Evolutionary conservation across 148 eudicot species (phyloP).

Genomic region (Rheum nobile): DNA sequence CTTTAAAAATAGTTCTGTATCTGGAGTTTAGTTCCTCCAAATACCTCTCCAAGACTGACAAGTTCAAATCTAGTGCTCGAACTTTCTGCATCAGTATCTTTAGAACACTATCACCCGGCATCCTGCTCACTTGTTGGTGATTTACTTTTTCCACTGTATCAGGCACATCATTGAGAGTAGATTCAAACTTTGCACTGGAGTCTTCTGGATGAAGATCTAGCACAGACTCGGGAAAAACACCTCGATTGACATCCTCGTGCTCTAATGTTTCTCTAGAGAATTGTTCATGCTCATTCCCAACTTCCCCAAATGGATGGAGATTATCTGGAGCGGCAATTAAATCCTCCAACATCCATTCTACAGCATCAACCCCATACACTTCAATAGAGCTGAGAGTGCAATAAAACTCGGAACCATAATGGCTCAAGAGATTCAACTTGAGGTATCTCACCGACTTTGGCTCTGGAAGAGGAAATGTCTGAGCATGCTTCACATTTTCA

Average conservation of each 20-base stretch:
- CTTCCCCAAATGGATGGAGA: slow-evolving; percentile 20
- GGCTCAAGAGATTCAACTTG: slow-evolving; percentile 60
- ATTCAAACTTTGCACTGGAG: too few species aligned
- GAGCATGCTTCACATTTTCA: slow-evolving; percentile 76
- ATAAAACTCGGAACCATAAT: slow-evolving; percentile 86
- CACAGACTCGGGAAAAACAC: not conserved
- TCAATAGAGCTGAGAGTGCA: slow-evolving; percentile 80
- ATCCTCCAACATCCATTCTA: slow-evolving; percentile 92
- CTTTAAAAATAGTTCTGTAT: slow-evolving; percentile 64
- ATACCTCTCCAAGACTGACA: slow-evolving; percentile 78
- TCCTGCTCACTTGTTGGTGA: slow-evolving; percentile 62
- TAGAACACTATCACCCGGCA: slow-evolving; percentile 94
- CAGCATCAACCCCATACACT: slow-evolving; percentile 92
- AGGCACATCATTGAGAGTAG: slow-evolving; percentile 16
- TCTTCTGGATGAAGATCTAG: not conserved
- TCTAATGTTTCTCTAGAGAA: not conserved
- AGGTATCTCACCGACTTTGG: slow-evolving; percentile 87
- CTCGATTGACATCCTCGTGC: not conserved
- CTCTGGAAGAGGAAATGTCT: slow-evolving; percentile 61
- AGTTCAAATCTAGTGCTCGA: slow-evolving; percentile 64
- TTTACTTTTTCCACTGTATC: slow-evolving; percentile 64
- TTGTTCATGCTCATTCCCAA: not conserved
- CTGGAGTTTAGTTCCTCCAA: slow-evolving; percentile 73
- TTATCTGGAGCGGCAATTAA: slow-evolving; percentile 51
- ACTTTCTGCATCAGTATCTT: slow-evolving; percentile 96